A percentile compares a stretch with the other conserved stretches of the same genome.
Evolutionary conservation across 2,329 filamentous ascomycete species (phyloP).

Genomic region (Neofusicoccum sp.): DNA sequence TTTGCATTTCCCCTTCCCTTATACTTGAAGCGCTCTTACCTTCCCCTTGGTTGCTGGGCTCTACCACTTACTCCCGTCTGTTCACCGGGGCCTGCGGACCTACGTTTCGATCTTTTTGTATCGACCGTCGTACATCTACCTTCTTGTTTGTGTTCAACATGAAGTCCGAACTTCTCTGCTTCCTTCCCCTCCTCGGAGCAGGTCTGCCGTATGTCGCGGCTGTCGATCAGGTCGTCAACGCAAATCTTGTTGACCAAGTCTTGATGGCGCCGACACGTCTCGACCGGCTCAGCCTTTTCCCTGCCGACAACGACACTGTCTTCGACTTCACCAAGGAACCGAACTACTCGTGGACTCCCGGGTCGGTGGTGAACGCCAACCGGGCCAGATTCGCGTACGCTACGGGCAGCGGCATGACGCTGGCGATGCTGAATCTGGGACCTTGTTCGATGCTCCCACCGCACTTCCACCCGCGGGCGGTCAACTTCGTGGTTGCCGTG

Average conservation of each 20-base stretch:
- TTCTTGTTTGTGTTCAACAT: not conserved
- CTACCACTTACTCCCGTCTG: not conserved
- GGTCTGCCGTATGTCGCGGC: not conserved
- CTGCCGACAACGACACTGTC: slow-evolving; percentile 44
- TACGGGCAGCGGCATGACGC: slow-evolving; percentile 48
- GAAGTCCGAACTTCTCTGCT: not conserved
- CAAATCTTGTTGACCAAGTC: not conserved
- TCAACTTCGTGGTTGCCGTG: slow-evolving; percentile 50
- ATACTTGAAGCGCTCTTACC: not conserved
- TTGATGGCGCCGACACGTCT: slow-evolving; percentile 40
- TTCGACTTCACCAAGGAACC: slow-evolving; percentile 50
- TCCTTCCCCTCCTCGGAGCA: not conserved
- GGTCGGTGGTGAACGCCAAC: slow-evolving; percentile 53
- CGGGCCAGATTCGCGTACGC: slow-evolving; percentile 52
- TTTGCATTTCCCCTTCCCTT: not conserved
- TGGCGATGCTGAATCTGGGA: slow-evolving; percentile 47
- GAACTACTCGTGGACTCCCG: slow-evolving; percentile 45
- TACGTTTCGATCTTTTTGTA: not conserved
- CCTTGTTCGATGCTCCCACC: slow-evolving; percentile 54
- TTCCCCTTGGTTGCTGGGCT: not conserved
- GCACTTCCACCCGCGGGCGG: slow-evolving; percentile 51
- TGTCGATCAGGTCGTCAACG: not conserved
- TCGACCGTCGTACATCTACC: not conserved
- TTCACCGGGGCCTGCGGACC: not conserved
- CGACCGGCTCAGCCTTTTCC: slow-evolving; percentile 44